Base-by-base conservation (phyloP, 371 early-diverging fungal genomes). In the Mortierella sp. region DNA sequence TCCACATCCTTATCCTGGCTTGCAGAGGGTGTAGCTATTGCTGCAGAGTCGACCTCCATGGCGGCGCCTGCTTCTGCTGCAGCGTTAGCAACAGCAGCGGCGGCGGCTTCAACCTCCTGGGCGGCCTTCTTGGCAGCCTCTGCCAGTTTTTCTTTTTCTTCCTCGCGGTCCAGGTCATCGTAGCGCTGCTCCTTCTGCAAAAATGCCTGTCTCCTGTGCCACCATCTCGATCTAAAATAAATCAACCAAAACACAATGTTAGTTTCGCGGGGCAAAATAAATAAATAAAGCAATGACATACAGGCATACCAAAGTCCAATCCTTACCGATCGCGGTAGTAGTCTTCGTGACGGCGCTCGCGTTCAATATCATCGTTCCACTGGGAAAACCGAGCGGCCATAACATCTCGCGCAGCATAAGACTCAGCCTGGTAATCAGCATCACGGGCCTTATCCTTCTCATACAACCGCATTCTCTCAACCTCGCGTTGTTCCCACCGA, bases 291-390 rank as follows among this genome's bases (percentile, higher is more conserved):
- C 38, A 27, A 58, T 27, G 10, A 8, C n/a, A 27, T 24, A 29
- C 27, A 58, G 0, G 41, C 7, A 41, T 41, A 41, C 41, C 41
- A n/a, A 21, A 8, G 6, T n/a, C 10, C 55, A 21, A 51, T 51
- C 43, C 82, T 77, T 90, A 93, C 94, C 93, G 87, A 83, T 96
- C 95, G 70, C 89, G 82, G 81, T 95, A 97, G 81, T 92, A 97
- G 49, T 92, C 90, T 46, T 94, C 93, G 44, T 91, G 89, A 4
- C 93, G 95, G 46, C 88, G 82, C 51, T 91, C 92, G 41, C 85
- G 85, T 80, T 96, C 96, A 2, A 89, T 84, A 70, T 95, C 95
- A 82, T 96, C 97, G 77, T 96, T 93, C 91, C 91, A 97, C 54
- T 94, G 92, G 7, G 91, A 90, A 55, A 95, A 89, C 43, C 90